Conservation (phyloP, 129 eudicot genomes). For the Helianthus tuberosus region DNA sequence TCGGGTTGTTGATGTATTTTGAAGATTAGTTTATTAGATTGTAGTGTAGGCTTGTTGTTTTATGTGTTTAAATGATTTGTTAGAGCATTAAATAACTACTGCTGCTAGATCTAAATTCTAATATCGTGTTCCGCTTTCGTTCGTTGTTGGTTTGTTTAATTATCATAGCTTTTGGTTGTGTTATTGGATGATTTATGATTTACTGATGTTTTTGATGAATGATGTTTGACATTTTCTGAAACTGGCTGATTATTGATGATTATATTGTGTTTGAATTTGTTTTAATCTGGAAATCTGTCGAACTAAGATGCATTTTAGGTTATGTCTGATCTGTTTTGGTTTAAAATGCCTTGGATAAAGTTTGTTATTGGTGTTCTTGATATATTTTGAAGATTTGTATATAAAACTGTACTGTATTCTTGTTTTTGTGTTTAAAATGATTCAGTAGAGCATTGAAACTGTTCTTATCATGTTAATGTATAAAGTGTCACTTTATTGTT, state of each 20-base stretch:
- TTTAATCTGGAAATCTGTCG: neutral
- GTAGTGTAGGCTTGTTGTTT: neutral
- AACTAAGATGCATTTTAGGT: neutral
- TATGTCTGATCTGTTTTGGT: neutral
- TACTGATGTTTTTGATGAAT: neutral
- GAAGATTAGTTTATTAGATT: neutral
- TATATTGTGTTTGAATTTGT: neutral
- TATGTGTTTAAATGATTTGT: slow-evolving; percentile 1
- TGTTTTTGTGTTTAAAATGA: slow-evolving; percentile 7
- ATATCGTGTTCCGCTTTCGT: slow-evolving; percentile 37
- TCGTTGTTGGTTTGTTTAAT: neutral
- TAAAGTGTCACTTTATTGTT: slow-evolving; percentile 1
- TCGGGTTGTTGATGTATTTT: neutral
- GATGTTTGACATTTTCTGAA: neutral
- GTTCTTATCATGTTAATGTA: slow-evolving; percentile 15
- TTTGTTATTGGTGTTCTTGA: neutral
- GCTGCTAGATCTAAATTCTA: too few relatives aligned
- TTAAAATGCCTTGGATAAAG: neutral
- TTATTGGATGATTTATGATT: too few relatives aligned
- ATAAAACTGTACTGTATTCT: neutral
- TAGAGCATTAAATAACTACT: neutral
- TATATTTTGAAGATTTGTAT: neutral
- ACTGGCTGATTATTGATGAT: neutral
- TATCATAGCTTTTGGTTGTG: too few relatives aligned
- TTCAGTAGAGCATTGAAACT: slow-evolving; percentile 2